Evolutionary conservation across 192 early-diverging fungal genomes (phyloP), one percentile per base, ranked within the genome.

Genomic region (Backusella tarrabulga): DNA sequence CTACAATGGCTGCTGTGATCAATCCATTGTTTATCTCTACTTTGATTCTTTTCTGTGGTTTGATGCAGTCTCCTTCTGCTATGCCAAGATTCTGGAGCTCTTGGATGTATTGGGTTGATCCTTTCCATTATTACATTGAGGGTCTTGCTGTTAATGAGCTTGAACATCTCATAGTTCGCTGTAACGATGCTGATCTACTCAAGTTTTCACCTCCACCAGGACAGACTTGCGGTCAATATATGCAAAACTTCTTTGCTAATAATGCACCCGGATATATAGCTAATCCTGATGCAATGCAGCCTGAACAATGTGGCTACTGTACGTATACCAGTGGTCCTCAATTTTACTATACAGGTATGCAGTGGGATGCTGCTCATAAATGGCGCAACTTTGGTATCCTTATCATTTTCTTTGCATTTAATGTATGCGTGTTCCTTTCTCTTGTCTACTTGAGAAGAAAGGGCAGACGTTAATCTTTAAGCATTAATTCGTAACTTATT

Each of bases 321-420:
- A 56, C 81, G 2, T 91, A 87, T 73, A 77, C 60, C 8, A 72
- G 75, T n/a, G 92, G 90, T 5, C 83, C 90, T 26, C 85, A 93
- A 23, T 92, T 86, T 75, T 91, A 84, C 35, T n/a, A 56, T 0
- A 60, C 63, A 1, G 35, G 32, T 1, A 79, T 91, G 41, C 83
- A 80, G 35, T 90, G 92, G 91, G 68, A 60, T 71, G 89, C 85
- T 74, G 81, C 34, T 21, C 63, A 94, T 77, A 85, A 87, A 21
- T 95, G 91, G 91, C 87, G 92, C 71, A 93, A 94, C 77, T 77
- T 92, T 77, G 89, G 90, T 34, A 90, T 94, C 42, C 67, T 95
- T 72, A 83, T 87, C 14, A 82, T 84, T 3, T 93, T 90, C 79
- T 83, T 83, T 26, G 78, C 52, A 0, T 92, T 93, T 78, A 94